Evolutionary conservation across 2,329 filamentous ascomycete genomes (phyloP), one percentile per base, ranked within the genome.

Genomic region (Exophiala sideris): DNA sequence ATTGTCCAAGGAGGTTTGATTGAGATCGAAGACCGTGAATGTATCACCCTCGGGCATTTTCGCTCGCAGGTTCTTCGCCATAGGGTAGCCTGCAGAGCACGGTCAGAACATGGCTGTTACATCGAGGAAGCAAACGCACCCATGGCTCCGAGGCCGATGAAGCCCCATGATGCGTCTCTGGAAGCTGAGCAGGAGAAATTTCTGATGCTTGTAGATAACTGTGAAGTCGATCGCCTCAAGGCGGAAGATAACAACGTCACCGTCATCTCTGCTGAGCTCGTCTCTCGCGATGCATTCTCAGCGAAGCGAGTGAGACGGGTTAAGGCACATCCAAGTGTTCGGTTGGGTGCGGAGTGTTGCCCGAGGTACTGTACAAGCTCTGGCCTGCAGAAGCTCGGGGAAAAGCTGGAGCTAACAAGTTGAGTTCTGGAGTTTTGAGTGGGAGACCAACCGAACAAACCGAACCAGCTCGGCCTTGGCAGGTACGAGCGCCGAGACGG

Each of bases 1-100:
- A 58, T 75, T 75, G 58, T 79, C 70, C 1, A 78, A 76, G 2
- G 79, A 75, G 35, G 77, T 73, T 14, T 75, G 69, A 65, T 88
- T 88, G 58, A 87, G 77, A 66, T 89, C 86, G 64, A 83, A 82
- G 32, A 89, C 71, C 55, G 83, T 75, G 45, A 89, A 68, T 0
- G 75, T 82, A 67, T 89, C 86, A 8, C 77, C 75, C 18, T 75
- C 71, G 3, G 84, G 80, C 29, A 88, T 78, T 67, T 87, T 88
- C 35, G 80, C 76, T 62, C 85, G 79, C 4, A 89, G 75, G 64
- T 88, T 89, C 68, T 78, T 81, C 34, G 86, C 86, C 86, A 89
- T 89, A 45, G 84, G 81, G 61, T 84, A 88, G 45, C 86, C 85
- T 87, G 57, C 16, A 48, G 12, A 35, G 24, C 20, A 5, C 24